Evolutionary conservation across 1,284 basidiomycete species (phyloP).

Genomic region (Albatrellus sp.): DNA sequence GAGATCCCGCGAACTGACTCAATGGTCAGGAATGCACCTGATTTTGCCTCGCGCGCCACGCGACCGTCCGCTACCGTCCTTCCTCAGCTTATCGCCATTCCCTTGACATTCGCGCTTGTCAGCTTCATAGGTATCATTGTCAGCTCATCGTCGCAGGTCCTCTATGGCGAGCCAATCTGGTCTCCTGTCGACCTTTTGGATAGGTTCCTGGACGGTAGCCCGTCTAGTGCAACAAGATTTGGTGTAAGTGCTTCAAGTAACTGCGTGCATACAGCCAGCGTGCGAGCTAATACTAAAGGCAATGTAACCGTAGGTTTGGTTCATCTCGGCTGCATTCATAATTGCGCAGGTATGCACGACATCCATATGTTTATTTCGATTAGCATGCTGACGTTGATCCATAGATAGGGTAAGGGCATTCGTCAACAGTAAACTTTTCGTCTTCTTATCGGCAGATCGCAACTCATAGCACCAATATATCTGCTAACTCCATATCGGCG

Average conservation of each 20-base stretch:
- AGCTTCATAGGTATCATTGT: conserved; percentile 81
- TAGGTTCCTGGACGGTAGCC: conserved; percentile 53
- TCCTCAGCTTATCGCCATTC: conserved; percentile 66
- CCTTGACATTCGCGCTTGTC: conserved; percentile 65
- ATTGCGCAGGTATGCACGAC: conserved; percentile 48
- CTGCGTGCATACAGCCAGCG: not conserved
- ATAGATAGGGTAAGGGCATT: too few species aligned
- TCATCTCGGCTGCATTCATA: conserved; percentile 67
- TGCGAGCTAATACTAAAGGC: not conserved
- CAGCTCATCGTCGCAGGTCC: conserved; percentile 63
- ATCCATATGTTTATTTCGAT: not conserved
- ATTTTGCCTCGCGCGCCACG: conserved; percentile 66
- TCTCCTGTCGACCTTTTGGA: conserved; percentile 65
- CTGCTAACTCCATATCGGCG: conserved; percentile 77
- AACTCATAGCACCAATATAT: conserved; percentile 54
- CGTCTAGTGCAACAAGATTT: conserved; percentile 53
- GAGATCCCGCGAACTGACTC: conserved; percentile 6
- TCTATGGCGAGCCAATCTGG: conserved; percentile 75
- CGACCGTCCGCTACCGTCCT: conserved; percentile 55
- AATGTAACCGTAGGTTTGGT: conserved; percentile 36
- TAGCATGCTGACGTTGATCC: too few species aligned
- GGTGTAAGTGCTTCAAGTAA: conserved; percentile 28
- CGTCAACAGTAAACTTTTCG: too few species aligned
- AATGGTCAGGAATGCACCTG: conserved; percentile 53
- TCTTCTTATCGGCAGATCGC: too few species aligned